Conservation (phyloP, 768 basidiomycete genomes). For the Gyrodon lividus region DNA sequence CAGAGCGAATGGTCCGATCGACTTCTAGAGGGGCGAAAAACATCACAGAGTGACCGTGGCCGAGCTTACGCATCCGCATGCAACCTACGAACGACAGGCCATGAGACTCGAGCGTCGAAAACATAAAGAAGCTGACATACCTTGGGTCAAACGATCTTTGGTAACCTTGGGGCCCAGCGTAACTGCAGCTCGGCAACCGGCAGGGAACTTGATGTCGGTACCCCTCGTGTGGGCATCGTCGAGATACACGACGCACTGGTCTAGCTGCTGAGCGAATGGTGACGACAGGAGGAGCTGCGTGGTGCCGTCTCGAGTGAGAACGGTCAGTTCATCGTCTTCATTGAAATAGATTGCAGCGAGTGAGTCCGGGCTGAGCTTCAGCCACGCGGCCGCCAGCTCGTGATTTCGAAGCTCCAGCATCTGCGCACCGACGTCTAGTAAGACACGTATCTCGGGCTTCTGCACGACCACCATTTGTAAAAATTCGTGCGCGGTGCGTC, state of each 20-base stretch:
- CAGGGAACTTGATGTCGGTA: constrained; percentile 39
- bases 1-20: constrained; percentile 35
- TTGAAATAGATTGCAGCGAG: constrained; percentile 35
- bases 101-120: background rate
- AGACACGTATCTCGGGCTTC: constrained; percentile 40
- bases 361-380: constrained; percentile 19
- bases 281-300: constrained; percentile 31
- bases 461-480: constrained; percentile 35
- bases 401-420: constrained; percentile 50
- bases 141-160: constrained; percentile 37
- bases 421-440: constrained; percentile 58
- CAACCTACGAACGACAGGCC: constrained; percentile 35
- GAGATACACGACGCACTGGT: constrained; percentile 37
- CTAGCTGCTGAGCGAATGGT: constrained; percentile 33
- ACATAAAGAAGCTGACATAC: constrained; percentile 12
- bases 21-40: constrained; percentile 47
- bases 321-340: constrained; percentile 33
- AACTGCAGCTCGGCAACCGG: constrained; percentile 35
- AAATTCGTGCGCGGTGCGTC: constrained; percentile 17
- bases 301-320: constrained; percentile 30
- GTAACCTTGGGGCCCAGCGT: constrained; percentile 39
- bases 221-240: constrained; percentile 42
- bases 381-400: constrained; percentile 42
- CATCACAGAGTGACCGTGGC: constrained; percentile 45
- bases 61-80: constrained; percentile 53